A percentile compares a stretch with the other conserved stretches of the same genome.
Evolutionary conservation across 2,329 filamentous ascomycete species (phyloP).

Genomic region (Alternaria conjuncta): DNA sequence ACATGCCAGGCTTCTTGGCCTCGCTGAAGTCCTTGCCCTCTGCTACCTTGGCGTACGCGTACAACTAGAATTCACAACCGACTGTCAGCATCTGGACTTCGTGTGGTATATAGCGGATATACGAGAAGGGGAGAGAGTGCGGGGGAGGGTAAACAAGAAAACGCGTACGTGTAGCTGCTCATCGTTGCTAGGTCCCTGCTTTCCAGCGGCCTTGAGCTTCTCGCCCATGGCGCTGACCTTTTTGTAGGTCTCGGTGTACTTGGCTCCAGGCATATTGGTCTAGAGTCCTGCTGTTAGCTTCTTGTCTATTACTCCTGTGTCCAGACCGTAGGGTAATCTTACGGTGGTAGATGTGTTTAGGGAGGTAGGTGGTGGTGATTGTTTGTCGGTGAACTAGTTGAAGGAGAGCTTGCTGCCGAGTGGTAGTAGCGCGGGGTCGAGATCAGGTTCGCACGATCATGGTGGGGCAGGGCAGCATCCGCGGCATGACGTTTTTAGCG

Average conservation of each 20-base stretch:
- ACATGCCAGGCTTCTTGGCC: conserved; percentile 66
- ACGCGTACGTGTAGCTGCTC: conserved; percentile 58
- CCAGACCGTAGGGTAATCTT: neutral
- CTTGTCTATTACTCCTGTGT: neutral
- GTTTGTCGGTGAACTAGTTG: neutral
- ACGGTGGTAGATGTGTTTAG: neutral
- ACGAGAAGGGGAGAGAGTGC: neutral
- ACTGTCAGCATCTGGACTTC: neutral
- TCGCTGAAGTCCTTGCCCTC: conserved; percentile 48
- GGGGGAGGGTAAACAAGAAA: neutral
- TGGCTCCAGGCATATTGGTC: conserved; percentile 36
- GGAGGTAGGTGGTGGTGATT: neutral
- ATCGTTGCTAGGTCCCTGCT: conserved; percentile 38
- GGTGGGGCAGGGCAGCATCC: conserved; percentile 16
- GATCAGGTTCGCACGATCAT: conserved; percentile 10
- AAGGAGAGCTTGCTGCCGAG: neutral
- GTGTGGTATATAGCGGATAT: neutral
- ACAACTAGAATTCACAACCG: conserved; percentile 51
- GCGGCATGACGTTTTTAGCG: conserved; percentile 15
- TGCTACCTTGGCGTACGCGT: conserved; percentile 56
- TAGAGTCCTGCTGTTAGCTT: neutral
- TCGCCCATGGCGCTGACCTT: conserved; percentile 41
- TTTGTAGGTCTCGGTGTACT: conserved; percentile 41
- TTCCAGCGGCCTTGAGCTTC: conserved; percentile 37
- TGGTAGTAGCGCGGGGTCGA: conserved; percentile 15